phyloP scores from a whole-genome alignment of 805 yeast species.

The Wickerhamomyces sydowiorum region DNA sequence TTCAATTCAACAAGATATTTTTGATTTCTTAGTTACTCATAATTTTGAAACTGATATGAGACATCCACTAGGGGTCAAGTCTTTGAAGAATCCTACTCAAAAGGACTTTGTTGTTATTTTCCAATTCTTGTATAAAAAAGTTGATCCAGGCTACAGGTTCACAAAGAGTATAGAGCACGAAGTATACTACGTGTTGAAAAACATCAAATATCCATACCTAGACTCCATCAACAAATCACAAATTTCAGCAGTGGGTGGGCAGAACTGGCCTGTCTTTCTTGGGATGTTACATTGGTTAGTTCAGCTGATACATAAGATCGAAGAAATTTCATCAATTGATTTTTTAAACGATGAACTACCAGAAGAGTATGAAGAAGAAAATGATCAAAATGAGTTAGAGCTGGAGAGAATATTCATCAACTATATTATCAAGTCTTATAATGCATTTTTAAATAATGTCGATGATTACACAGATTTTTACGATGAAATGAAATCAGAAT shows the following conservation, averaged over 20 bases:
- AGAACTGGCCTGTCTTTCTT: slow-evolving; percentile 76
- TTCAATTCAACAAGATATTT: slow-evolving; percentile 60
- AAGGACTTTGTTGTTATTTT: slow-evolving; percentile 76
- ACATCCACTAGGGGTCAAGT: slow-evolving; percentile 58
- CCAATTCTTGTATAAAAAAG: slow-evolving; percentile 68
- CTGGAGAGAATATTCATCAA: slow-evolving; percentile 44
- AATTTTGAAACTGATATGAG: slow-evolving; percentile 73
- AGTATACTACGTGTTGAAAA: slow-evolving; percentile 59
- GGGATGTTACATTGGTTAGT: slow-evolving; percentile 84
- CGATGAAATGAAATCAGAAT: slow-evolving; percentile 50
- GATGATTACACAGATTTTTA: slow-evolving; percentile 55
- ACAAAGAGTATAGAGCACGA: slow-evolving; percentile 68
- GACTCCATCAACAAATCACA: slow-evolving; percentile 80
- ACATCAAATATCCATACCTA: slow-evolving; percentile 70
- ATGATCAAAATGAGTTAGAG: slow-evolving; percentile 29
- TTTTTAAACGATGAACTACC: slow-evolving; percentile 24
- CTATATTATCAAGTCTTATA: slow-evolving; percentile 63
- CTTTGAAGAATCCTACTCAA: slow-evolving; percentile 76
- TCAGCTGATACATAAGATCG: slow-evolving; percentile 42
- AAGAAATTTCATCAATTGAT: slow-evolving; percentile 15
- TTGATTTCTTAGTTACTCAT: slow-evolving; percentile 54
- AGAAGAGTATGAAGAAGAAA: slow-evolving; percentile 21
- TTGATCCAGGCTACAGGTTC: slow-evolving; percentile 77
- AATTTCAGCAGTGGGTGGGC: slow-evolving; percentile 87
- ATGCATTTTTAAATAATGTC: slow-evolving; percentile 55